phyloP scores from a whole-genome alignment of 75 land plant species.

The Chamaecyparis obtusa region DNA sequence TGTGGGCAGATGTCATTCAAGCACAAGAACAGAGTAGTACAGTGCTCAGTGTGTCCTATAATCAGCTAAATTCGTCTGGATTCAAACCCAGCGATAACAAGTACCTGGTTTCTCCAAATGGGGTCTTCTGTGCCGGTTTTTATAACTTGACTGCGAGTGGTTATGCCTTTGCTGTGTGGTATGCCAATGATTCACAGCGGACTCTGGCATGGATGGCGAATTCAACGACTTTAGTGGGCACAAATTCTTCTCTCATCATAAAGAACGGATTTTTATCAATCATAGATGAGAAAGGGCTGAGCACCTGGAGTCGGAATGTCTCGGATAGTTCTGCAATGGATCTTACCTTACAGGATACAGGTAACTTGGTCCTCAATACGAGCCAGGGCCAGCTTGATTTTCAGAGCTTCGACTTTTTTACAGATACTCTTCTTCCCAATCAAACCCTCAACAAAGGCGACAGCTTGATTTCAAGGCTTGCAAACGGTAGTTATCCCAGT shows the following conservation, averaged over 20 bases:
- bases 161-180: slow-evolving; percentile 48
- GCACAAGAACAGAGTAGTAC: neutral
- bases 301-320: neutral
- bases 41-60: neutral
- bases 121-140: slow-evolving; percentile 46
- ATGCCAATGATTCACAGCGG: neutral
- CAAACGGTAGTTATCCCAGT: neutral
- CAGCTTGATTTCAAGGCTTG: neutral
- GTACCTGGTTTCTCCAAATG: slow-evolving; percentile 34
- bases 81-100: slow-evolving; percentile 26
- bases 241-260: slow-evolving; percentile 13
- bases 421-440: neutral
- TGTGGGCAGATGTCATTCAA: neutral
- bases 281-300: neutral
- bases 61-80: slow-evolving; percentile 22
- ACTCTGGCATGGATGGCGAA: slow-evolving; percentile 41
- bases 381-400: neutral
- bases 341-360: neutral
- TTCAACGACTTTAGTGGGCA: neutral
- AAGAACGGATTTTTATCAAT: neutral
- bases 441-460: neutral
- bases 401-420: neutral
- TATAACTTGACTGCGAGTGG: neutral
- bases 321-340: neutral
- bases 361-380: slow-evolving; percentile 1